A percentile compares a stretch with the other conserved stretches of the same genome.
These are phyloP conservation scores for Nematocida displodere DNA, from an alignment of 371 early-diverging fungal species.

Conservation along the genomic window DNA sequence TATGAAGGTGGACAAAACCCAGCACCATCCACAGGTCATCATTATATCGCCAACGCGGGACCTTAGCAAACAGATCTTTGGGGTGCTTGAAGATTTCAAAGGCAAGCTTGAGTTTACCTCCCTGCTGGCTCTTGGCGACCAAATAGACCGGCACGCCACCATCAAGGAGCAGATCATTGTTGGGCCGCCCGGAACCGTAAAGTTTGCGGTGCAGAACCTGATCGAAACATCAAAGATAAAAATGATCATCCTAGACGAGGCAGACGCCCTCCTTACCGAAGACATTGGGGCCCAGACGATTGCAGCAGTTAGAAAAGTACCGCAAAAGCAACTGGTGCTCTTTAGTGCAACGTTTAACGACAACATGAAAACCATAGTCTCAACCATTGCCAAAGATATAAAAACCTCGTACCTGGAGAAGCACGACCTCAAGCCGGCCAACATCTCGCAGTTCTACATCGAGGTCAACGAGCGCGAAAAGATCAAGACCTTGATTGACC, in stretches of 20 bases:
- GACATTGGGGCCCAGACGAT: constrained; percentile 71
- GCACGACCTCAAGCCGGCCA: constrained; percentile 82
- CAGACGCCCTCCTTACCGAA: constrained; percentile 62
- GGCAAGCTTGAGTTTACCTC: constrained; percentile 73
- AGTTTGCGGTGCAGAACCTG: constrained; percentile 65
- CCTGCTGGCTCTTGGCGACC: constrained; percentile 73
- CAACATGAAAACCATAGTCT: constrained; percentile 72
- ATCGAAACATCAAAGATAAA: constrained; percentile 49
- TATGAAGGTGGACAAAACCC: background rate
- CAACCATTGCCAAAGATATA: constrained; percentile 72
- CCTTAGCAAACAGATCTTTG: constrained; percentile 84
- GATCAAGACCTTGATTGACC: constrained; percentile 76
- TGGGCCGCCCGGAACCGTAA: constrained; percentile 87
- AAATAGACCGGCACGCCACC: constrained; percentile 56
- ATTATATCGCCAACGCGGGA: constrained; percentile 92
- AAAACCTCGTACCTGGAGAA: constrained; percentile 72
- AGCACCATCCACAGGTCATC: constrained; percentile 65
- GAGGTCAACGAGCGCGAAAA: constrained; percentile 71
- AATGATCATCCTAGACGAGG: constrained; percentile 63
- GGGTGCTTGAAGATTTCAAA: constrained; percentile 78
- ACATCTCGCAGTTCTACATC: constrained; percentile 89
- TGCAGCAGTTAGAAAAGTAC: constrained; percentile 64
- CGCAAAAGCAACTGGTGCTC: constrained; percentile 66
- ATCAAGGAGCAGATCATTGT: constrained; percentile 68
- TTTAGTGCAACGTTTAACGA: constrained; percentile 92